A percentile compares a stretch with the other conserved stretches of the same genome.
These are phyloP conservation scores for Beauveria sp. DNA, from an alignment of 2,329 filamentous ascomycete species.

Conservation along the genomic window DNA sequence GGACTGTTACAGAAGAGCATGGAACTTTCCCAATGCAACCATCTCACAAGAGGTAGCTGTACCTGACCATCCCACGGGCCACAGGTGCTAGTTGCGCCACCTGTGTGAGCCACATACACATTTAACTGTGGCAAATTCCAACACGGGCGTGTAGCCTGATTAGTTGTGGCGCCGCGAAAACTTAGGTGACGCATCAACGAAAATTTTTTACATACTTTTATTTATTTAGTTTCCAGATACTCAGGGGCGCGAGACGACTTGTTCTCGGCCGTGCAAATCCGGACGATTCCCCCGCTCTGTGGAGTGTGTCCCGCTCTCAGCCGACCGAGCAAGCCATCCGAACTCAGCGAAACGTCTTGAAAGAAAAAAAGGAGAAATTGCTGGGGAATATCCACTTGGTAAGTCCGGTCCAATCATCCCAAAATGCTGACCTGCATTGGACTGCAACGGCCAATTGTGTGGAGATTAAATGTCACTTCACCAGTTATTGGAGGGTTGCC, in stretches of 20 bases:
- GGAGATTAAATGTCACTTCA: background rate
- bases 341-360: background rate
- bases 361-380: background rate
- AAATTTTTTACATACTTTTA: background rate
- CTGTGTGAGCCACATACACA: background rate
- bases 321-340: background rate
- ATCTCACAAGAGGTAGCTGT: background rate
- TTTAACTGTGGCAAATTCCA: background rate
- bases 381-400: background rate
- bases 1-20: background rate
- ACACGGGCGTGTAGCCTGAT: background rate
- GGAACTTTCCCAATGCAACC: background rate
- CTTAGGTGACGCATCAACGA: background rate
- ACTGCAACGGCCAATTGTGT: conserved; percentile 6
- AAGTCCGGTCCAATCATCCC: conserved; percentile 4
- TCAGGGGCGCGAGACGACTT: background rate
- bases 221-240: background rate
- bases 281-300: background rate
- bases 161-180: background rate
- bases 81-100: background rate
- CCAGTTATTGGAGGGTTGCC: background rate
- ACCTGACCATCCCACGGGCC: background rate
- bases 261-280: background rate
- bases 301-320: background rate
- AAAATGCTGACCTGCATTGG: background rate